Conservation (phyloP, 78 protist species). For the Tieghemostelium lacteum region DNA sequence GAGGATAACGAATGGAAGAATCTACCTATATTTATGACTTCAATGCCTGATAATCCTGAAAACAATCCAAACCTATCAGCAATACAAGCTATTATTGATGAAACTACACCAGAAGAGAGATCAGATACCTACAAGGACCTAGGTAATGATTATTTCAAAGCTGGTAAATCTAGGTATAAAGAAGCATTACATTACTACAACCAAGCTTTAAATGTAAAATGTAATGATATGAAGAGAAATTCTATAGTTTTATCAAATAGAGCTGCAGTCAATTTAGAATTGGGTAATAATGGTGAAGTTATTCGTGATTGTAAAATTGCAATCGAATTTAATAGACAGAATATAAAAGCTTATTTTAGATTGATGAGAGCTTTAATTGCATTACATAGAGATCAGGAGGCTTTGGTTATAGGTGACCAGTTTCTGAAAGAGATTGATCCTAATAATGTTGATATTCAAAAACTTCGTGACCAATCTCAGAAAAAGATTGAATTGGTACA, state of each 20-base stretch:
- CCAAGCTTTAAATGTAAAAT: conserved; percentile 39
- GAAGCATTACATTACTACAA: conserved; percentile 50
- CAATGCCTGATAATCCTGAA: not conserved
- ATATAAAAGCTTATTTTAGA: conserved; percentile 66
- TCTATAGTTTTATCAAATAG: conserved; percentile 56
- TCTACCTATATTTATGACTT: conserved; percentile 61
- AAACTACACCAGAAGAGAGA: conserved; percentile 47
- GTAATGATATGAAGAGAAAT: conserved; percentile 41
- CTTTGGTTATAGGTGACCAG: conserved; percentile 1
- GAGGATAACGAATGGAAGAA: conserved; percentile 59
- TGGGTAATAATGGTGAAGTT: conserved; percentile 39
- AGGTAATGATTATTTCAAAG: conserved; percentile 49
- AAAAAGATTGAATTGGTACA: not conserved
- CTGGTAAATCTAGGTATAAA: conserved; percentile 25
- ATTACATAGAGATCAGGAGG: conserved; percentile 15
- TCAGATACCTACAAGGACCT: conserved; percentile 36
- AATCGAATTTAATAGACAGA: conserved; percentile 39
- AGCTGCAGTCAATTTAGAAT: conserved; percentile 70
- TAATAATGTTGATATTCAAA: conserved; percentile 8
- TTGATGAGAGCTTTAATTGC: conserved; percentile 8
- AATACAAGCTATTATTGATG: conserved; percentile 39
- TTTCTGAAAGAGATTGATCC: conserved; percentile 24
- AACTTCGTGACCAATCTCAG: not conserved
- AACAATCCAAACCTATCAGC: conserved; percentile 17
- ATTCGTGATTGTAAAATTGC: conserved; percentile 63